Conservation (phyloP, 495 filamentous ascomycete species). For the Penicillium silybi region DNA sequence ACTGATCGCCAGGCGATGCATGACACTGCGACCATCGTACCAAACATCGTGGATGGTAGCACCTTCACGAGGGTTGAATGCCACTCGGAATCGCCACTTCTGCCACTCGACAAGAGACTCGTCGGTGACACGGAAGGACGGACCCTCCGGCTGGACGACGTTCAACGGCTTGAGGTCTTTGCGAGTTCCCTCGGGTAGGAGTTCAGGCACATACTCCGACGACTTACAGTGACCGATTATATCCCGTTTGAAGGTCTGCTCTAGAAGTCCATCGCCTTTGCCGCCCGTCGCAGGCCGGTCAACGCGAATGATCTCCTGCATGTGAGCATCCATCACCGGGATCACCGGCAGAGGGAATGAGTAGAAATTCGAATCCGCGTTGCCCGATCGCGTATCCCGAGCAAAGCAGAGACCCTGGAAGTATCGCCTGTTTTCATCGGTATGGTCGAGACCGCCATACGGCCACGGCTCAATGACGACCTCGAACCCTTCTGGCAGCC, state of each 20-base stretch:
- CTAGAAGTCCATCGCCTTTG: slow-evolving; percentile 35
- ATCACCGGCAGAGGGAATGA: slow-evolving; percentile 74
- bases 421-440: slow-evolving; percentile 52
- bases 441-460: slow-evolving; percentile 58
- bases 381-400: slow-evolving; percentile 34
- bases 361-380: slow-evolving; percentile 65
- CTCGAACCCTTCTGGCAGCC: slow-evolving; percentile 58
- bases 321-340: slow-evolving; percentile 69
- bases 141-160: slow-evolving; percentile 74
- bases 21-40: slow-evolving; percentile 69
- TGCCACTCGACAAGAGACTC: slow-evolving; percentile 60
- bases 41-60: slow-evolving; percentile 65
- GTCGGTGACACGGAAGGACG: slow-evolving; percentile 58
- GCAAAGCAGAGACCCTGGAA: slow-evolving; percentile 53
- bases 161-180: slow-evolving; percentile 75
- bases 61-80: slow-evolving; percentile 66
- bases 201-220: slow-evolving; percentile 67
- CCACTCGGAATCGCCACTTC: slow-evolving; percentile 67
- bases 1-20: slow-evolving; percentile 68
- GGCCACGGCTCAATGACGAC: slow-evolving; percentile 70
- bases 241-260: slow-evolving; percentile 47
- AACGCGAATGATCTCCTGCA: slow-evolving; percentile 58
- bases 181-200: slow-evolving; percentile 53
- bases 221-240: slow-evolving; percentile 44
- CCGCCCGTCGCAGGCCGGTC: slow-evolving; percentile 49